These are phyloP conservation scores for Echinosphaeria canescens DNA, from an alignment of 2,329 filamentous ascomycete genomes.

Conservation along the genomic window DNA sequence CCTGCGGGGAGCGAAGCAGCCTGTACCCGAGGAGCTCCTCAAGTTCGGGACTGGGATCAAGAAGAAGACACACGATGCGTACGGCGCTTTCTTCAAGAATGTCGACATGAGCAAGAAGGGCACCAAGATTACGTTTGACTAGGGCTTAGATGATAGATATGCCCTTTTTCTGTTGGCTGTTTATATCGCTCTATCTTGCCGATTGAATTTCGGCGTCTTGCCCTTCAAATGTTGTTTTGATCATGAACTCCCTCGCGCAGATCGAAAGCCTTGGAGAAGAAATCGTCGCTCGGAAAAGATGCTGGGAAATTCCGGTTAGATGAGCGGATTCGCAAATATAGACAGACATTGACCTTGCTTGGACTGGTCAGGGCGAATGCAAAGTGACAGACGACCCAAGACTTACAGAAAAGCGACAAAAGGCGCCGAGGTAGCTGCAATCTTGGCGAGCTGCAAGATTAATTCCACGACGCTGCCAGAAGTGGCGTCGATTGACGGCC, in stretches of 20 bases:
- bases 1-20: slow-evolving; percentile 77
- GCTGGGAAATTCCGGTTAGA: too few species aligned
- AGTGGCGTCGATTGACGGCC: slow-evolving; percentile 7
- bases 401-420: slow-evolving; percentile 40
- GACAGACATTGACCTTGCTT: slow-evolving; percentile 8
- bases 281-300: slow-evolving; percentile 30
- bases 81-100: slow-evolving; percentile 91
- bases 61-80: slow-evolving; percentile 93
- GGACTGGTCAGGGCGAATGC: slow-evolving; percentile 3
- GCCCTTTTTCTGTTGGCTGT: not conserved
- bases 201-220: too few species aligned
- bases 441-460: slow-evolving; percentile 19
- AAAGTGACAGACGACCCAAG: slow-evolving; percentile 1
- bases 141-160: slow-evolving; percentile 3
- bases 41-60: slow-evolving; percentile 98
- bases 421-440: slow-evolving; percentile 23
- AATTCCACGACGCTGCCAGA: slow-evolving; percentile 11
- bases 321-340: too few species aligned
- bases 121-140: slow-evolving; percentile 84
- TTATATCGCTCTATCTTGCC: too few species aligned
- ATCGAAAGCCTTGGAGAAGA: slow-evolving; percentile 24
- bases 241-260: slow-evolving; percentile 13
- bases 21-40: slow-evolving; percentile 72
- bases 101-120: slow-evolving; percentile 64
- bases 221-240: too few species aligned